A percentile compares a stretch with the other conserved stretches of the same genome.
phyloP scores from a whole-genome alignment of 192 early-diverging fungal genomes.

The Phlyctochytrium bullatum region DNA sequence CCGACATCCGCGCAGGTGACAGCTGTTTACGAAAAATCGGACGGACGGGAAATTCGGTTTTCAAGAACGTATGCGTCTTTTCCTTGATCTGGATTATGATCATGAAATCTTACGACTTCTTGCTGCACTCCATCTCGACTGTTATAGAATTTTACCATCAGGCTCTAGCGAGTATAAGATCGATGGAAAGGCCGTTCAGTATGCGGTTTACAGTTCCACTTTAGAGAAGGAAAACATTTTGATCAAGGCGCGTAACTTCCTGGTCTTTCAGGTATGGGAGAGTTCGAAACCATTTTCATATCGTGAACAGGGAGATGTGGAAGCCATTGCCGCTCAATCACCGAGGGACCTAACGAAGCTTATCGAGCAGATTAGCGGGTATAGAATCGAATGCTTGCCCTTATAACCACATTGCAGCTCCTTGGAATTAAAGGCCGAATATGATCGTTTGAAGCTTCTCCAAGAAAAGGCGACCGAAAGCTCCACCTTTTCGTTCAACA shows the following conservation, averaged over 20 bases:
- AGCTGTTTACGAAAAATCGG: slow-evolving; percentile 75
- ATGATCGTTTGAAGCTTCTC: slow-evolving; percentile 76
- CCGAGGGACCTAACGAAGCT: slow-evolving; percentile 88
- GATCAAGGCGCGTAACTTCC: slow-evolving; percentile 94
- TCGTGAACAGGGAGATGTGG: slow-evolving; percentile 77
- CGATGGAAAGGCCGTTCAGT: slow-evolving; percentile 70
- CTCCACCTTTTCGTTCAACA: slow-evolving; percentile 85
- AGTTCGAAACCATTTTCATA: not conserved
- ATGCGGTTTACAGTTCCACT: slow-evolving; percentile 68
- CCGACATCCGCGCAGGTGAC: slow-evolving; percentile 64
- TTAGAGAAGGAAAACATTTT: slow-evolving; percentile 90
- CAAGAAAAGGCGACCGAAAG: slow-evolving; percentile 87
- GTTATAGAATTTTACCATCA: slow-evolving; percentile 27
- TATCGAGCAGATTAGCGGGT: slow-evolving; percentile 88
- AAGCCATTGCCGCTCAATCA: slow-evolving; percentile 93
- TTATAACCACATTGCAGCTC: not conserved
- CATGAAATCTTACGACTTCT: no score
- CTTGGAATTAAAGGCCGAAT: slow-evolving; percentile 82
- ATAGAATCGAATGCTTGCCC: slow-evolving; percentile 8
- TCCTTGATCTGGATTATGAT: no score
- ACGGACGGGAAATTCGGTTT: slow-evolving; percentile 64
- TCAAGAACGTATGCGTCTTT: slow-evolving; percentile 62
- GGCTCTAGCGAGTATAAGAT: slow-evolving; percentile 88
- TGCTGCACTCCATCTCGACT: no score
- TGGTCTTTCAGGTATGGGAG: slow-evolving; percentile 82